Evolutionary conservation across 805 yeast species (phyloP).

Genomic region (Yarrowia sp.): DNA sequence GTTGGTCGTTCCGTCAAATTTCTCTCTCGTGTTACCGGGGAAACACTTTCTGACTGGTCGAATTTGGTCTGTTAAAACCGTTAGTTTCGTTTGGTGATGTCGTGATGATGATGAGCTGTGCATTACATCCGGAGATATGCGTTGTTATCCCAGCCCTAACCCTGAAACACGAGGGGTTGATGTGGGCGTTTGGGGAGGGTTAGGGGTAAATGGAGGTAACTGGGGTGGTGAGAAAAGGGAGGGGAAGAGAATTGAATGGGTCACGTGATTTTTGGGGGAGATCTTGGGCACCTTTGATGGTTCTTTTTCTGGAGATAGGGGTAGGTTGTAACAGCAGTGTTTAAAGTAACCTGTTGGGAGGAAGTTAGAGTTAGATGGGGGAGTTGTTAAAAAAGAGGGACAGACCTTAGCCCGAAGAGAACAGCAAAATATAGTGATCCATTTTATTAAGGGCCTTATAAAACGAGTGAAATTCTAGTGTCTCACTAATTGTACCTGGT

Average conservation of each 20-base stretch:
- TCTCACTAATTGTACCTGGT: too few species aligned
- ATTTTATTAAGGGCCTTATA: too few species aligned
- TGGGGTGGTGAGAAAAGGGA: neutral
- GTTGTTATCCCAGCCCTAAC: constrained; percentile 6
- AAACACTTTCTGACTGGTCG: neutral
- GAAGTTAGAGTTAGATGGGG: too few species aligned
- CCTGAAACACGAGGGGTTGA: neutral
- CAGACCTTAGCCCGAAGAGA: too few species aligned
- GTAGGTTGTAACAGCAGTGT: too few species aligned
- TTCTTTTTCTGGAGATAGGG: too few species aligned
- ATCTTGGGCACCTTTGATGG: neutral
- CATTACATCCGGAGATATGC: constrained; percentile 9
- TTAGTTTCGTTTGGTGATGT: neutral
- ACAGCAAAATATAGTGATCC: too few species aligned
- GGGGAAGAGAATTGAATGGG: neutral
- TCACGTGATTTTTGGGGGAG: neutral
- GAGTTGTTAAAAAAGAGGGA: too few species aligned
- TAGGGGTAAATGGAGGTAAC: neutral
- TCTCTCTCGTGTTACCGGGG: neutral
- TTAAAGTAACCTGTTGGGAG: too few species aligned
- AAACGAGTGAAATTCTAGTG: too few species aligned
- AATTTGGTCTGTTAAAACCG: neutral
- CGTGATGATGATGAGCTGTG: neutral
- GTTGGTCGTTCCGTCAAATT: too few species aligned
- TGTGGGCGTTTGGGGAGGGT: neutral